These are phyloP conservation scores for Epichloe elymi DNA, from an alignment of 2,329 filamentous ascomycete genomes.

Conservation along the genomic window DNA sequence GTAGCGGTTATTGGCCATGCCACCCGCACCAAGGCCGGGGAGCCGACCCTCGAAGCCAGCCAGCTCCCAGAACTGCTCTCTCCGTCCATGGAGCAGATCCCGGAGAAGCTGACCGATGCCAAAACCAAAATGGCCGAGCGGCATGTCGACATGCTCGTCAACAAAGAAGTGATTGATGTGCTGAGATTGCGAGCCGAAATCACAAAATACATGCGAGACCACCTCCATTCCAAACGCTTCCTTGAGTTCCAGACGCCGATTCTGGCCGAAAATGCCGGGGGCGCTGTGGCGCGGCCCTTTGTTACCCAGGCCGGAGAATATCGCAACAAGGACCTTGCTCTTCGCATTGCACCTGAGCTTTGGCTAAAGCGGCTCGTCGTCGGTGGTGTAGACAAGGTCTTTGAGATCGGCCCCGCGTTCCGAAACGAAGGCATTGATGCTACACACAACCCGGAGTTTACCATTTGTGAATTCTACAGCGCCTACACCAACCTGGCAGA, in stretches of 20 bases:
- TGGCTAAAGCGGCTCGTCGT: slow-evolving; percentile 89
- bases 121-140: slow-evolving; percentile 64
- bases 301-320: slow-evolving; percentile 68
- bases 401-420: slow-evolving; percentile 86
- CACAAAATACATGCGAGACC: slow-evolving; percentile 59
- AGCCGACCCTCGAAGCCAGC: slow-evolving; percentile 59
- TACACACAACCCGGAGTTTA: slow-evolving; percentile 95
- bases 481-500: slow-evolving; percentile 66
- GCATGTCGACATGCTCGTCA: slow-evolving; percentile 77
- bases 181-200: slow-evolving; percentile 63
- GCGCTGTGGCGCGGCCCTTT: slow-evolving; percentile 79
- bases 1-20: slow-evolving; percentile 58
- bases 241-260: slow-evolving; percentile 87
- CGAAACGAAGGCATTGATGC: slow-evolving; percentile 85
- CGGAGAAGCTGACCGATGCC: slow-evolving; percentile 53
- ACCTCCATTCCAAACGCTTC: slow-evolving; percentile 60
- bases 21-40: slow-evolving; percentile 55
- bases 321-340: slow-evolving; percentile 52
- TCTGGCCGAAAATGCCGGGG: slow-evolving; percentile 68
- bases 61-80: slow-evolving; percentile 59
- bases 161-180: slow-evolving; percentile 52
- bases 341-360: slow-evolving; percentile 86
- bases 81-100: slow-evolving; percentile 69
- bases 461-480: slow-evolving; percentile 93
- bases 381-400: slow-evolving; percentile 77